These are phyloP conservation scores for Fusarium tupiense DNA, from an alignment of 2,329 filamentous ascomycete species.

Conservation along the genomic window DNA sequence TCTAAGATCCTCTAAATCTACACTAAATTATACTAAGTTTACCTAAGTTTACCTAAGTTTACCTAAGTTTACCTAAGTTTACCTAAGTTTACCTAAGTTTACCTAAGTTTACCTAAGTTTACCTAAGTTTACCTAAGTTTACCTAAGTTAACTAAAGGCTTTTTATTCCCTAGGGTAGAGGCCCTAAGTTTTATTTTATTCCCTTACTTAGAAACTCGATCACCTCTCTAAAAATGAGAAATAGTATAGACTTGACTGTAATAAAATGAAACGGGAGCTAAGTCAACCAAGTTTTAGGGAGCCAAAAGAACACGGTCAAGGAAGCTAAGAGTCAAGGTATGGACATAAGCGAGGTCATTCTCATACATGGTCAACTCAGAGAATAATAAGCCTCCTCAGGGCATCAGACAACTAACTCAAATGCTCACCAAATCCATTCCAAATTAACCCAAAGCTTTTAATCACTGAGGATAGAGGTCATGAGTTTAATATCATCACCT, in stretches of 20 bases:
- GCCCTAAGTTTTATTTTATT: fast-evolving
- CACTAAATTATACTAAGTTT: too few species aligned
- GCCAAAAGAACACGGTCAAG: neutral
- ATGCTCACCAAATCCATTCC: neutral
- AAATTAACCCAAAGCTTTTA: neutral
- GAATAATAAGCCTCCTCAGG: neutral
- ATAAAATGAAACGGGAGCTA: neutral
- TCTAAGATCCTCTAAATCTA: too few species aligned
- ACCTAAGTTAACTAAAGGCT: too few species aligned
- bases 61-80: too few species aligned
- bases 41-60: too few species aligned
- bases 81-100: too few species aligned
- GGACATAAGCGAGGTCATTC: neutral
- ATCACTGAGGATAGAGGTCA: fast-evolving
- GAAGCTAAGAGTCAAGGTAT: neutral
- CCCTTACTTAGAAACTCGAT: too few species aligned
- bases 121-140: too few species aligned
- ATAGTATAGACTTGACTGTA: too few species aligned
- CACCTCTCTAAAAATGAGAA: too few species aligned
- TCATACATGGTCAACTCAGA: neutral
- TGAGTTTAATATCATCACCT: fast-evolving
- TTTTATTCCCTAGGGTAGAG: fast-evolving
- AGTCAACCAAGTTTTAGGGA: neutral
- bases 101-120: too few species aligned
- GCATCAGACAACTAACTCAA: neutral